Conservation (phyloP, 306 rosid genomes). For the Lathyrus sativus region DNA sequence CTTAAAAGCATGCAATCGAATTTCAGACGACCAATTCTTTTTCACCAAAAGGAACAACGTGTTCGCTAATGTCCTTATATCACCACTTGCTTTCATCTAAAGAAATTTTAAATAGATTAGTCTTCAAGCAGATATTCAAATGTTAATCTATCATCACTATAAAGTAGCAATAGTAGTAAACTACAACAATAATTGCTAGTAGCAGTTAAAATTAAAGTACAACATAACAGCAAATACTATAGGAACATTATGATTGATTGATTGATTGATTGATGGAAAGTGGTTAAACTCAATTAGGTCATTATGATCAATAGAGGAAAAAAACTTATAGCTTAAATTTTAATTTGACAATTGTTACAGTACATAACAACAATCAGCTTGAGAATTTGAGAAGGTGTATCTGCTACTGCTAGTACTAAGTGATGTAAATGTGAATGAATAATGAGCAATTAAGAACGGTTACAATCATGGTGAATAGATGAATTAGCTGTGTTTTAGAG, state of each 20-base stretch:
- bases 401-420: neutral
- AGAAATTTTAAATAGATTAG: slow-evolving; percentile 35
- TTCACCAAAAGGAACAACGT: slow-evolving; percentile 72
- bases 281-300: slow-evolving; percentile 10
- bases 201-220: neutral
- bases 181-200: neutral
- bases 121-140: slow-evolving; percentile 7
- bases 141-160: slow-evolving; percentile 7
- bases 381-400: neutral
- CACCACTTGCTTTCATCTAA: slow-evolving; percentile 85
- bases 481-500: neutral
- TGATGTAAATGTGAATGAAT: slow-evolving; percentile 16
- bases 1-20: slow-evolving; percentile 92
- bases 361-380: neutral
- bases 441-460: neutral
- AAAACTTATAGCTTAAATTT: neutral
- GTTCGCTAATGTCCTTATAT: slow-evolving; percentile 69
- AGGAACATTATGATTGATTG: neutral
- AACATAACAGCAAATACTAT: slow-evolving; percentile 9
- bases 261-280: neutral
- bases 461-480: neutral
- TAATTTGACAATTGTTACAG: neutral
- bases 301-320: neutral
- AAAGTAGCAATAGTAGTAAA: slow-evolving; percentile 23
- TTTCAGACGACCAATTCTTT: slow-evolving; percentile 90